These are phyloP conservation scores for Mortierella sp. DNA, from an alignment of 371 early-diverging fungal species.

Conservation along the genomic window DNA sequence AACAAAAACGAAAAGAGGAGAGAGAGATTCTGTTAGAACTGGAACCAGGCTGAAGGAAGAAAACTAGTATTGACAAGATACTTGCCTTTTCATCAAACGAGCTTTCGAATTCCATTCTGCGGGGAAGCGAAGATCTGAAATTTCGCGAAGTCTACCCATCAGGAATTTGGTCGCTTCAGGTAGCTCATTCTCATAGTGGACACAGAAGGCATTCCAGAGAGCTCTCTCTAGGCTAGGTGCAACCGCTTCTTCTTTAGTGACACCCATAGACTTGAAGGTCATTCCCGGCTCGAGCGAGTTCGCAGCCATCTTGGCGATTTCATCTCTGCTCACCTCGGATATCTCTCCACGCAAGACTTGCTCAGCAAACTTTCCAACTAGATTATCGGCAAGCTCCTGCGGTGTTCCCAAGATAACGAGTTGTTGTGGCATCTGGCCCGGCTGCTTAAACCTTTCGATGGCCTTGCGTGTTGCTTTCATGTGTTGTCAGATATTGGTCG, in stretches of 20 bases:
- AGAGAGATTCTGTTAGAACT: not conserved
- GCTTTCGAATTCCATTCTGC: slow-evolving; percentile 84
- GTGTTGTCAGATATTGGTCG: not conserved
- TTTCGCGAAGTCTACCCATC: slow-evolving; percentile 58
- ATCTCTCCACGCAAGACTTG: slow-evolving; percentile 21
- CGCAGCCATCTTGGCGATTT: slow-evolving; percentile 22
- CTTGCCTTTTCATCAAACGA: slow-evolving; percentile 74
- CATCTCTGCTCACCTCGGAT: slow-evolving; percentile 23
- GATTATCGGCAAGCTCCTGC: slow-evolving; percentile 9
- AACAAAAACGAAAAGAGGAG: not conserved
- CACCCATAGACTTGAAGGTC: slow-evolving; percentile 50
- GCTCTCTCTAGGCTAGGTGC: slow-evolving; percentile 26
- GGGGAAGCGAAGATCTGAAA: slow-evolving; percentile 82
- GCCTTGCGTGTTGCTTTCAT: slow-evolving; percentile 30
- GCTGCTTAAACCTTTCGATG: slow-evolving; percentile 22
- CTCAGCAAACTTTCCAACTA: slow-evolving; percentile 16
- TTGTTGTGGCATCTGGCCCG: slow-evolving; percentile 19
- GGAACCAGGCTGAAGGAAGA: not conserved
- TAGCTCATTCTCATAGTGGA: slow-evolving; percentile 23
- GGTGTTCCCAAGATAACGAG: slow-evolving; percentile 35
- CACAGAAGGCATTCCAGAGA: slow-evolving; percentile 43
- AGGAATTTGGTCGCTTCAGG: slow-evolving; percentile 26
- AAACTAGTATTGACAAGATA: not conserved
- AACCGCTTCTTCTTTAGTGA: slow-evolving; percentile 36
- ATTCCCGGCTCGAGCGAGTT: slow-evolving; percentile 43